These are phyloP conservation scores for Calonectria pseudoreteaudii DNA, from an alignment of 2,329 filamentous ascomycete genomes.

Conservation along the genomic window DNA sequence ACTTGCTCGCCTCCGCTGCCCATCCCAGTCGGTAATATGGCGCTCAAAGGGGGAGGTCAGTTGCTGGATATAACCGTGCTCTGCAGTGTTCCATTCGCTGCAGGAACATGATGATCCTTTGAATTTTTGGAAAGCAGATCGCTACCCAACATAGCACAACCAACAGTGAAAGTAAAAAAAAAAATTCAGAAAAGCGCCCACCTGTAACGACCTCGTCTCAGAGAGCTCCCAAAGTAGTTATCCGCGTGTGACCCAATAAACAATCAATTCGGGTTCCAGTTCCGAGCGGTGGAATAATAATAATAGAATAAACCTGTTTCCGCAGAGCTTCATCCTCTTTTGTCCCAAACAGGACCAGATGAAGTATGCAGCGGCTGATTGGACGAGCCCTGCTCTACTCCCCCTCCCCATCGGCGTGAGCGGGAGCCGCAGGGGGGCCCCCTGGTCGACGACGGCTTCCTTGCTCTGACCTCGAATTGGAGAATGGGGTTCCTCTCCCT, in stretches of 20 bases:
- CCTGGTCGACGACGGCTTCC: not conserved
- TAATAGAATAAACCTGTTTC: not conserved
- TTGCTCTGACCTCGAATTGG: not conserved
- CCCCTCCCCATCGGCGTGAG: not conserved
- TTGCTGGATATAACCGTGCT: not conserved
- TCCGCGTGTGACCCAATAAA: not conserved
- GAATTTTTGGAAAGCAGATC: not conserved
- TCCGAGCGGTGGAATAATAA: not conserved
- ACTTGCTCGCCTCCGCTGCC: not conserved
- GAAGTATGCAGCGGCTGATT: not conserved
- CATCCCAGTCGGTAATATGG: not conserved
- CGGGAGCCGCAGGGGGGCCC: constrained; percentile 13
- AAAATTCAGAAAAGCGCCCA: not conserved
- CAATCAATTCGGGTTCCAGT: not conserved
- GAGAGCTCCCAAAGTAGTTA: not conserved
- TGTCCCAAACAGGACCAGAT: not conserved
- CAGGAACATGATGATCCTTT: not conserved
- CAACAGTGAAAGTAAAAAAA: not conserved
- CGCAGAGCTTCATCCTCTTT: not conserved
- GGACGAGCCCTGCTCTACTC: not conserved
- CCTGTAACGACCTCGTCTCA: not conserved
- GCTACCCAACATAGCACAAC: not conserved
- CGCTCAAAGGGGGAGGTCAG: not conserved
- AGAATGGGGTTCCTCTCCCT: not conserved
- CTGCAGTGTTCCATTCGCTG: not conserved